Base-by-base conservation (phyloP, 1,284 basidiomycete species). In the Ceratobasidium sp. region DNA sequence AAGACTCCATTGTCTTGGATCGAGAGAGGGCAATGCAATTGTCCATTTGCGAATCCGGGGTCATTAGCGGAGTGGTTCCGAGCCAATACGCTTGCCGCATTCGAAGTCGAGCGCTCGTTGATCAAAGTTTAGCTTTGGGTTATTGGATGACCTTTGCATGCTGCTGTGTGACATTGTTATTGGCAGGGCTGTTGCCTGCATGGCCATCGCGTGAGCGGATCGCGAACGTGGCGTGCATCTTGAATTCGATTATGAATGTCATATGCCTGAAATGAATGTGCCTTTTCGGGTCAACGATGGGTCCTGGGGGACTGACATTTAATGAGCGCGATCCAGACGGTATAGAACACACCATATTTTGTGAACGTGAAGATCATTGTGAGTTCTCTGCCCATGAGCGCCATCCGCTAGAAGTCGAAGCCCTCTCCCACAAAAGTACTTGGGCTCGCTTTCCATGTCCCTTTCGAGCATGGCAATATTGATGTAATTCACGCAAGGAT, bases 1-100 rank as follows among this genome's bases (percentile, higher is more conserved):
- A 73, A 74, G 71, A 64, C 71, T 74, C 71, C 71, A 27, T n/a
- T 74, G 18, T 27, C 59, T 74, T 65, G 71, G 71, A 54, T 74
- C 71, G 30, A 64, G 59, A 73, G 69, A 27, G 3, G 27, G 41
- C 3, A 41, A 41, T n/a, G 55, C 33, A 65, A 65, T 74, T 41
- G 60, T 41, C 46, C 60, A 20, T 50, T 48, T 57, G 52, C 52
- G 71, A 65, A 65, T 54, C 59, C 30, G 41, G 71, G 60, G 60
- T 74, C 46, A 74, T 74, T 74, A 74, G 59, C 60, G 60, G 71
- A 60, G 64, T 20, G 23, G 4, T 46, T 66, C 41, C 64, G 30
- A 27, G 46, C 20, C 57, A 35, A 38, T 30, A 41, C 46, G 23
- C 41, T 65, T 50, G 35, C 60, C 38, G 44, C 12, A 54, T 7